Evolutionary conservation across 768 basidiomycete genomes (phyloP), one percentile per base, ranked within the genome.

Genomic region (Mycena capillaripes): DNA sequence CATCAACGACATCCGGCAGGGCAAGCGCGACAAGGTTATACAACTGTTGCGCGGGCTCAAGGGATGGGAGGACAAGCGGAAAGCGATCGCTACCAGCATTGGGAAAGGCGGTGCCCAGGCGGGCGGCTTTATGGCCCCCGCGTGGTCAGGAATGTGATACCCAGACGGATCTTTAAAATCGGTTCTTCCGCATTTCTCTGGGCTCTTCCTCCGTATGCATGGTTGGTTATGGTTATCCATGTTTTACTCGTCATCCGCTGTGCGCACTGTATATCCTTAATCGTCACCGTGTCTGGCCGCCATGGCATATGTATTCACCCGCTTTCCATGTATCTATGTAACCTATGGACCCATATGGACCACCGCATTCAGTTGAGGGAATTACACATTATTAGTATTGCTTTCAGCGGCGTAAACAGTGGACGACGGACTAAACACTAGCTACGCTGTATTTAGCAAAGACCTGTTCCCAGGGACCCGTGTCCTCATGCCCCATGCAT

Each of bases 1-100:
- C 76, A 97, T 98, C 82, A 97, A 97, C 79, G 97, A 99, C 81
- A 87, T 99, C 38, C 87, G 95, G 60, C 89, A 90, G 71, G 95
- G 94, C 34, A 95, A 93, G 79, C 86, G 90, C 57, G 92, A 93
- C 53, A 97, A 95, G 84, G 89, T 97, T 71, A 76, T 92, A 5
- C 93, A 96, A 80, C 83, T 99, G 38, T 79, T 98, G 76, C 90
- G 86, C 75, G 93, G 93, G 42, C 79, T 96, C 76, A 94, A 91
- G 81, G 80, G 82, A 0, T 95, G 95, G 95, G 93, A 95, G 79
- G 95, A 96, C 44, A 93, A 92, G 82, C 82, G 93, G 38, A 86
- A 81, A 65, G 86, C 86, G 14, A 83, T 93, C 27, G 85, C 87
- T 48, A 84, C 84, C 70, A 89, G 87, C 42, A 83, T 93, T 48